Conservation (phyloP, 2,329 filamentous ascomycete genomes). For the Teratosphaeria epicoccoides region DNA sequence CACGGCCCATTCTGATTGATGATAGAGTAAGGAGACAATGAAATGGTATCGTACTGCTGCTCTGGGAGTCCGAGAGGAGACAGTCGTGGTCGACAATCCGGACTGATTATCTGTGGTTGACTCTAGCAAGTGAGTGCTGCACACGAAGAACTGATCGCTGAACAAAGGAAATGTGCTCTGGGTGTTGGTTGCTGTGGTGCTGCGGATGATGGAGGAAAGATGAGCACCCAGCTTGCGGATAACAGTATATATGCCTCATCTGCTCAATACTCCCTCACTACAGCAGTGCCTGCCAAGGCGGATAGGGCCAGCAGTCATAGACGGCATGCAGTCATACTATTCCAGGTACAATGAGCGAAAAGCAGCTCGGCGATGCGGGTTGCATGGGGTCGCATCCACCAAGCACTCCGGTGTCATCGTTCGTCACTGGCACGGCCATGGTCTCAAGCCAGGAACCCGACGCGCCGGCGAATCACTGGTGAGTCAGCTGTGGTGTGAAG, state of each 20-base stretch:
- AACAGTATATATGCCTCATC: not conserved
- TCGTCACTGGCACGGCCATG: too few species aligned
- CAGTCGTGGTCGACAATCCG: not conserved
- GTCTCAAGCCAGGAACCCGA: too few species aligned
- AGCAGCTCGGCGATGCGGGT: too few species aligned
- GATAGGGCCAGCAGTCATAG: conserved; percentile 1
- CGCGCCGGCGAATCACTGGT: too few species aligned
- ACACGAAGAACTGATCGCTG: not conserved
- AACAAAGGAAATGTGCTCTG: not conserved
- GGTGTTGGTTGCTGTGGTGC: not conserved
- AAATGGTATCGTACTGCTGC: not conserved
- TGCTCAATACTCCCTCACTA: too few species aligned
- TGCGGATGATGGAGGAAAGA: conserved; percentile 1
- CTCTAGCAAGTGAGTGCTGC: not conserved
- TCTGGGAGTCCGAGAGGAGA: not conserved
- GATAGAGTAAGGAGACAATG: conserved; percentile 10
- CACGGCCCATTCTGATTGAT: conserved; percentile 25
- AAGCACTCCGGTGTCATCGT: too few species aligned
- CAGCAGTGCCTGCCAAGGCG: not conserved
- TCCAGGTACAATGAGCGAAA: not conserved
- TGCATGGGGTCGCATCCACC: too few species aligned
- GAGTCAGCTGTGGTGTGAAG: too few species aligned
- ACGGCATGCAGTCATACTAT: conserved; percentile 4
- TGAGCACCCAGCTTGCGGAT: not conserved
- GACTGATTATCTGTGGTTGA: not conserved